phyloP scores from a whole-genome alignment of 2,329 filamentous ascomycete species.

The Lachnellula willkommii region DNA sequence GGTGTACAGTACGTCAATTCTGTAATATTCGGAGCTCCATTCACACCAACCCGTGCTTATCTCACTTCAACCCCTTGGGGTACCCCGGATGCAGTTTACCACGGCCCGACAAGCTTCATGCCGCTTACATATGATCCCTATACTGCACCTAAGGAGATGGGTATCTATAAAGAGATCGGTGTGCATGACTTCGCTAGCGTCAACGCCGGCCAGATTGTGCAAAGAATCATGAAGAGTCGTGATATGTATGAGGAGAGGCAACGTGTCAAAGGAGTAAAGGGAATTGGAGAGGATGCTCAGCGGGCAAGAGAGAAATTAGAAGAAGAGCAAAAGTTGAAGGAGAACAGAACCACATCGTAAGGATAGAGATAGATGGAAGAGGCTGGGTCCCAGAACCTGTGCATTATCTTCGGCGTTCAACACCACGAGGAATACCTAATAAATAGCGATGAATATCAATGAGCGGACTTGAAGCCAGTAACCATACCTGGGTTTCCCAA shows the following conservation, averaged over 20 bases:
- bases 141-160: constrained; percentile 70
- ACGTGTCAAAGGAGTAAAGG: constrained; percentile 83
- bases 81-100: constrained; percentile 77
- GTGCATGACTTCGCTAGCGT: constrained; percentile 77
- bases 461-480: no score
- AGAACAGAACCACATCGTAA: constrained; percentile 6
- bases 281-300: constrained; percentile 64
- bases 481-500: no score
- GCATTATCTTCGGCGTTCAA: constrained; percentile 24
- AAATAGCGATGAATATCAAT: neutral
- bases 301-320: constrained; percentile 58
- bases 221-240: constrained; percentile 80
- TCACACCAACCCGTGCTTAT: constrained; percentile 75
- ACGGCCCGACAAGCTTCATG: constrained; percentile 83
- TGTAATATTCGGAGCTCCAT: constrained; percentile 85
- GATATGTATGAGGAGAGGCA: constrained; percentile 89
- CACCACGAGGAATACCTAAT: constrained; percentile 16
- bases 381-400: neutral
- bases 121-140: constrained; percentile 71
- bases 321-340: constrained; percentile 31
- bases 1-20: constrained; percentile 69
- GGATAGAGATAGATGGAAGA: neutral
- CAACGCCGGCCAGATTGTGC: constrained; percentile 88
- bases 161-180: constrained; percentile 76
- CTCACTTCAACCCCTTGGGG: constrained; percentile 69